Evolutionary conservation across 2,329 filamentous ascomycete species (phyloP), one percentile per base, ranked within the genome.

Genomic region (Monilinia aucupariae): DNA sequence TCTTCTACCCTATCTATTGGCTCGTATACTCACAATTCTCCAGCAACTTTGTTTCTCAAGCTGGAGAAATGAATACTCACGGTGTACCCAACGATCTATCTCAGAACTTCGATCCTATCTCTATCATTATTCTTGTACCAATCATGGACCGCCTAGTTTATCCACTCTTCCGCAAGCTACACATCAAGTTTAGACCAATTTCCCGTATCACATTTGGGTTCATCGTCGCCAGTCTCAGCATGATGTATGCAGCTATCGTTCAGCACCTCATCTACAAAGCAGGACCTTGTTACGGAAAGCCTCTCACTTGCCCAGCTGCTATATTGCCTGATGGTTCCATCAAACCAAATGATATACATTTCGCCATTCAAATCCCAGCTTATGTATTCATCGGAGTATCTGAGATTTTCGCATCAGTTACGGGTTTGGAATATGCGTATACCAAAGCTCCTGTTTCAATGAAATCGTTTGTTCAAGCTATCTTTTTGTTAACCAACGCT

Each of bases 381-480:
- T 75, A 75, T 62, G 74, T 82, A 15, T 74, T 85, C 6, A 78
- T 82, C 52, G 82, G 79, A 64, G 78, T 83, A 66, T 82, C 81
- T 0, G 82, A 85, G 72, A 83, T 84, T 68, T 82, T 84, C 68
- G 79, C 81, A 2, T 82, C 78, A 15, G 78, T 85, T 58, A 84
- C 83, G 1, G 86, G 85, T 3, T 83, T 89, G 67, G 89, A 91
- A 73, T 91, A 90, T 67, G 89, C 89, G 50, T 92, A 86, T 77
- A 87, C 86, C 73, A 90, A 91, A 76, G 88, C 88, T 0, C 89
- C 89, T 41, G 84, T 82, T 70, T 90, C 90, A 77, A 92, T 92
- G 89, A 87, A 88, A 68, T 89, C 85, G 0, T 81, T 92, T 34
- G 86, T 92, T 69, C 81, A 83, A 74, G 83, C 84, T 25, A 79